Evolutionary conservation across 768 basidiomycete species (phyloP), one percentile per base, ranked within the genome.

Genomic region (Hydnomerulius pinastri): DNA sequence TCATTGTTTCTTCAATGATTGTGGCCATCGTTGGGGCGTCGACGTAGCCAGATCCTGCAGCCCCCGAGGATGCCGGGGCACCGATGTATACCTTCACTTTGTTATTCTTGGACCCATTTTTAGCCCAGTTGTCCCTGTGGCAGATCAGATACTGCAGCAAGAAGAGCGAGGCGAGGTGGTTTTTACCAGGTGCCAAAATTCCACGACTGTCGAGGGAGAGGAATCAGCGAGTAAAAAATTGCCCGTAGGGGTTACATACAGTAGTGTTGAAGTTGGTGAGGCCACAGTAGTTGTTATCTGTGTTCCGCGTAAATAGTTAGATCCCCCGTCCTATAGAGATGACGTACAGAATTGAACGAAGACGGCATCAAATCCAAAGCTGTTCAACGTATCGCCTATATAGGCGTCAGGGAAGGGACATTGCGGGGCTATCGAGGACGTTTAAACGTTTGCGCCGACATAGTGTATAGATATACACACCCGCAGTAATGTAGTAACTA

Each of bases 41-140:
- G 30, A 77, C 72, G 50, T 77, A 80, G 20, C 78, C 78, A 1
- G 72, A 69, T n/a, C 71, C 70, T 4, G 78, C 77, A 3, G 77
- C 73, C 13, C 67, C 58, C 3, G 69, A 53, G 1, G 77, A 70
- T 0, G 73, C 77, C 4, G 77, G 78, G 6, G 73, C 78, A 32
- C 78, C 78, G 20, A 79, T 76, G 56, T 70, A 80, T 15, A 79
- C 65, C 53, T 79, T 79, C 7, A 77, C 76, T 43, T 77, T 66
- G 23, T 57, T 59, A 60, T 78, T 79, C 3, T 73, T 67, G 17
- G 78, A 77, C n/a, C 70, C 62, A 0, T 68, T 66, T 25, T 65
- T 72, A 9, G 78, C 77, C 77, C 77, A 79, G 55, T 67, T 73
- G 43, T 77, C 75, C 78, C 77, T 77, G 53, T 17, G 7, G 15